phyloP scores from a whole-genome alignment of 2,329 filamentous ascomycete species.

The Penicillium griseofulvum region DNA sequence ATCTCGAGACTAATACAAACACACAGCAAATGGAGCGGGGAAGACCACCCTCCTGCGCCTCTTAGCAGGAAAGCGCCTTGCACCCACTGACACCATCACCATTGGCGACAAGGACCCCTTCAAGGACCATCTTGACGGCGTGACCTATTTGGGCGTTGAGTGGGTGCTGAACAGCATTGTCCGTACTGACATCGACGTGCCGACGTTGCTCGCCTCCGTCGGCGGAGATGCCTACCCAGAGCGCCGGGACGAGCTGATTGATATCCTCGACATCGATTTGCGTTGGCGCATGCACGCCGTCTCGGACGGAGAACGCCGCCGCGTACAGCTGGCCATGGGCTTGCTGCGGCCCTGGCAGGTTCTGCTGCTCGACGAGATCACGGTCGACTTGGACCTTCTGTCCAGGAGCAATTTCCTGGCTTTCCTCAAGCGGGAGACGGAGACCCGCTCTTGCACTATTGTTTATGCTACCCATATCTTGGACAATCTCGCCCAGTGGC shows the following conservation, averaged over 20 bases:
- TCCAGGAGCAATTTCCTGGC: constrained; percentile 78
- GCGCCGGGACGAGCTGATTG: constrained; percentile 80
- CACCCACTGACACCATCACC: constrained; percentile 69
- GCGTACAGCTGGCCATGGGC: constrained; percentile 96
- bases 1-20: constrained; percentile 11
- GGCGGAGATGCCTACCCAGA: constrained; percentile 80
- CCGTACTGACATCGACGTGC: constrained; percentile 88
- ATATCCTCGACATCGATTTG: constrained; percentile 87
- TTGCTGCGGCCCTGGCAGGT: constrained; percentile 88
- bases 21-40: constrained; percentile 81
- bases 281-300: constrained; percentile 96
- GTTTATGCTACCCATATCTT: constrained; percentile 98
- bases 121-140: constrained; percentile 82
- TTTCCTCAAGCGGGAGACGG: constrained; percentile 85
- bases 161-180: constrained; percentile 98
- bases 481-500: constrained; percentile 92
- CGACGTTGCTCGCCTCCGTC: constrained; percentile 77
- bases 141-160: constrained; percentile 95
- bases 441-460: constrained; percentile 77
- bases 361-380: constrained; percentile 91
- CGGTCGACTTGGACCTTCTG: constrained; percentile 89
- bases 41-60: constrained; percentile 96
- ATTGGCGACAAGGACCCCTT: constrained; percentile 89
- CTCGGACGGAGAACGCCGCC: constrained; percentile 82
- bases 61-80: constrained; percentile 89